These are phyloP conservation scores for Globisporangium cystogenes DNA, from an alignment of 352 stramenopile genomes.

Conservation along the genomic window DNA sequence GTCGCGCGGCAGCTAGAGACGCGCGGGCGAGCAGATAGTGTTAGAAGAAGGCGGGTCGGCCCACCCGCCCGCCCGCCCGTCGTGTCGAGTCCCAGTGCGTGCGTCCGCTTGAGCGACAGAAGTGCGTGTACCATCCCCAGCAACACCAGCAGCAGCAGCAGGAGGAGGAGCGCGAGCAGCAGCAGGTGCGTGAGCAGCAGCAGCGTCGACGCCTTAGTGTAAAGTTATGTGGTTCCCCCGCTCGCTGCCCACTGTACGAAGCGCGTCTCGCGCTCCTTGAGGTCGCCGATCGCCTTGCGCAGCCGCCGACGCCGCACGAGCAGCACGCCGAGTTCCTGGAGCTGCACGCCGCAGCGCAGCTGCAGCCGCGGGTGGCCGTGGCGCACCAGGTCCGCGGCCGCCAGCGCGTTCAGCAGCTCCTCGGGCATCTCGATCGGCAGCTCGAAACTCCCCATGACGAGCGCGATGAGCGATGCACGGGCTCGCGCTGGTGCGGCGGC, in stretches of 20 bases:
- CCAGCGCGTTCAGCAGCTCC: slow-evolving; percentile 29
- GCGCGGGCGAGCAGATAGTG: background rate
- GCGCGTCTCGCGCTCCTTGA: slow-evolving; percentile 39
- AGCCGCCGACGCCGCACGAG: slow-evolving; percentile 37
- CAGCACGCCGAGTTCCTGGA: slow-evolving; percentile 36
- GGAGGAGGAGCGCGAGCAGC: background rate
- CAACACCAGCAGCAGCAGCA: background rate
- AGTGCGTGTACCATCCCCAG: background rate
- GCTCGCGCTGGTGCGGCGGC: background rate
- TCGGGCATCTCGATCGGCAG: slow-evolving; percentile 58
- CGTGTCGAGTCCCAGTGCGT: slow-evolving; percentile 8
- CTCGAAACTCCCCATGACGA: slow-evolving; percentile 58
- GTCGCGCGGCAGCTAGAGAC: slow-evolving; percentile 2
- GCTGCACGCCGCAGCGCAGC: slow-evolving; percentile 44
- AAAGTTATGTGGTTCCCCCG: slow-evolving; percentile 33
- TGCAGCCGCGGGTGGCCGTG: slow-evolving; percentile 46
- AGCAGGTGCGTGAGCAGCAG: background rate
- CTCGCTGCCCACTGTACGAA: slow-evolving; percentile 39
- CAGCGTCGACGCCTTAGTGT: slow-evolving; percentile 5
- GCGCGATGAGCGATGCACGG: slow-evolving; percentile 1
- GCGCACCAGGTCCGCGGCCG: slow-evolving; percentile 28
- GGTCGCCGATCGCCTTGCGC: slow-evolving; percentile 24
- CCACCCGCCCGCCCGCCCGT: background rate
- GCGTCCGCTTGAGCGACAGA: slow-evolving; percentile 2
- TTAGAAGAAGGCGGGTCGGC: background rate